Evolutionary conservation across 768 basidiomycete species (phyloP), one percentile per base, ranked within the genome.

Genomic region (Botryobasidium botryosum): DNA sequence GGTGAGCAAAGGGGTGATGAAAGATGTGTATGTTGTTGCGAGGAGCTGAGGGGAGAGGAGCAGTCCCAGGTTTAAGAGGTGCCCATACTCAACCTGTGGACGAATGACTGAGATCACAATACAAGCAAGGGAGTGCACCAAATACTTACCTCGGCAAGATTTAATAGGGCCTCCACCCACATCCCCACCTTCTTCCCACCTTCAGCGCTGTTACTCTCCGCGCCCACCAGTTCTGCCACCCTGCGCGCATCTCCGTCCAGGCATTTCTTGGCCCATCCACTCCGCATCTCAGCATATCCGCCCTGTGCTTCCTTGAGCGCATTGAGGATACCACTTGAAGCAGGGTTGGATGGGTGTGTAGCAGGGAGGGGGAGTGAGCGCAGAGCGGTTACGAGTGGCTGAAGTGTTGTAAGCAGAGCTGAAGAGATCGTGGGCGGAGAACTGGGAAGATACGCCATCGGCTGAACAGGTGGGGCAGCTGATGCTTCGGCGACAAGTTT

Each of bases 251-350:
- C 75, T 5, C 65, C 65, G 53, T 87, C 85, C 18, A 86, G 58
- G 43, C 81, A 79, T 54, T 78, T 83, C 49, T 69, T 70, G 33
- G 66, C 69, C 85, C 85, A 87, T 10, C 64, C 68, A 8, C 83
- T 82, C 23, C 85, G 71, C 82, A 87, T 87, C 51, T 86, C 83
- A 0, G 81, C 84, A 50, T 82, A 86, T 1, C 84, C 84, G 45
- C 69, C 68, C 59, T 84, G 82, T 5, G 82, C 81, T 17, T 87
- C 84, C 53, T 68, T 74, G 6, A 88, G 58, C 2, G 79, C 76
- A 2, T 68, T 55, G 18, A 74, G 62, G 35, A 86, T 85, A 3
- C 65, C 64, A 4, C 66, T 67, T 0, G 81, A 72, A 5, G 80
- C 80, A 0, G 80, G 81, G 55, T 87, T 83, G 0, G 83, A 81